Evolutionary conservation across 257 asterid species (phyloP).

Genomic region (Ophiorrhiza pumila): DNA sequence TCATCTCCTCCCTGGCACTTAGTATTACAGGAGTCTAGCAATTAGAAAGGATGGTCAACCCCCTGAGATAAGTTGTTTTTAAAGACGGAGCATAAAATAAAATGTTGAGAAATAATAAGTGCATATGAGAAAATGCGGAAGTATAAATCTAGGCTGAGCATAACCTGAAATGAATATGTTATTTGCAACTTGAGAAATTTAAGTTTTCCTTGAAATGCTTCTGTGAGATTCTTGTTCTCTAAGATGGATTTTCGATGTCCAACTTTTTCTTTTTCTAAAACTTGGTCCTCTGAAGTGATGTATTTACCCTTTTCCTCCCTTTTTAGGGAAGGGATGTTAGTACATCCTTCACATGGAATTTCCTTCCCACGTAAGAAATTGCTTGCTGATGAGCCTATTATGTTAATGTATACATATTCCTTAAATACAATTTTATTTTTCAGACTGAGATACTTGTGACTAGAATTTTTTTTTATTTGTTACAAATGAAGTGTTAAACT

Average conservation of each 20-base stretch:
- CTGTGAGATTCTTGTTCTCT: background rate
- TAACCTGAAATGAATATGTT: background rate
- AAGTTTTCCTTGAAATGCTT: too few relatives aligned
- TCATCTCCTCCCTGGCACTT: too few relatives aligned
- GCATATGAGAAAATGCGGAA: background rate
- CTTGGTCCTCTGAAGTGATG: background rate
- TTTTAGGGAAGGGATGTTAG: background rate
- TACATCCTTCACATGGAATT: background rate
- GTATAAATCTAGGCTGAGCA: too few relatives aligned
- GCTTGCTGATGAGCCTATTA: background rate
- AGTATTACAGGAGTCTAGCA: too few relatives aligned
- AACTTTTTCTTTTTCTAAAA: background rate
- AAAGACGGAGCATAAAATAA: background rate
- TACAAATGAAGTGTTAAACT: background rate
- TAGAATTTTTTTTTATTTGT: background rate
- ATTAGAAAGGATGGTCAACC: too few relatives aligned
- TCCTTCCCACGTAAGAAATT: background rate
- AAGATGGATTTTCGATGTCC: background rate
- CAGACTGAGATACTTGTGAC: background rate
- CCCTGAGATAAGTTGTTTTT: background rate
- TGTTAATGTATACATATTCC: background rate
- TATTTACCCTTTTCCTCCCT: background rate
- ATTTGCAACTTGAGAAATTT: background rate
- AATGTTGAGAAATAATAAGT: background rate
- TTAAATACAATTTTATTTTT: background rate